phyloP scores from a whole-genome alignment of 106 monocot genomes.

The Cymbidium sinense region DNA sequence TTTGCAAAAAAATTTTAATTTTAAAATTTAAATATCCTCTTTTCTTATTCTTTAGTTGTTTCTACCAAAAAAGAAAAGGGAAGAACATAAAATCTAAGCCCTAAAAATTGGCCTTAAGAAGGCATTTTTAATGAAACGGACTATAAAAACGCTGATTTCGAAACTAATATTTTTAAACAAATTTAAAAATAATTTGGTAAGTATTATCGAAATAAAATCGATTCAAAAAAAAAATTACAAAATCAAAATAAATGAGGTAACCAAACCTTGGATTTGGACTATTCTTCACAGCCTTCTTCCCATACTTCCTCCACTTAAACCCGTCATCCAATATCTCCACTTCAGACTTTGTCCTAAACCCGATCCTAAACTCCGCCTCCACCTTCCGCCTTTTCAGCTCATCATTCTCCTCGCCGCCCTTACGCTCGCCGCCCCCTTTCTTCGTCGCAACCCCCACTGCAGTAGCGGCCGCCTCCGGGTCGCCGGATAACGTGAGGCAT shows the following conservation, averaged over 20 bases:
- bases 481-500: background rate
- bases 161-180: no score
- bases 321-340: conserved; percentile 33
- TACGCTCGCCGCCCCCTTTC: background rate
- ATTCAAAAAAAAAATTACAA: no score
- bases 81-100: no score
- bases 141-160: no score
- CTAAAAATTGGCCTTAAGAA: no score
- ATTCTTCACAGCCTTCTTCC: conserved; percentile 33
- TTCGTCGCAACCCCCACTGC: background rate
- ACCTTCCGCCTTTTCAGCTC: conserved; percentile 1
- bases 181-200: no score
- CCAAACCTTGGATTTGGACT: conserved; percentile 37
- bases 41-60: no score
- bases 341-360: conserved; percentile 25
- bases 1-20: no score
- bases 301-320: conserved; percentile 38
- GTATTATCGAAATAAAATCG: no score
- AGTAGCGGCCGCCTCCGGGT: background rate
- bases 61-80: no score
- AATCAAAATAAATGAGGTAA: background rate
- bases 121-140: no score
- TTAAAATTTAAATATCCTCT: no score
- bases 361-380: conserved; percentile 1
- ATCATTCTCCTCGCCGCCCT: background rate